Percentiles rank a stretch among this genome's conserved stretches.
These are phyloP conservation scores for Herpetomonas tarakana DNA, from an alignment of 208 protist species.

Conservation along the genomic window DNA sequence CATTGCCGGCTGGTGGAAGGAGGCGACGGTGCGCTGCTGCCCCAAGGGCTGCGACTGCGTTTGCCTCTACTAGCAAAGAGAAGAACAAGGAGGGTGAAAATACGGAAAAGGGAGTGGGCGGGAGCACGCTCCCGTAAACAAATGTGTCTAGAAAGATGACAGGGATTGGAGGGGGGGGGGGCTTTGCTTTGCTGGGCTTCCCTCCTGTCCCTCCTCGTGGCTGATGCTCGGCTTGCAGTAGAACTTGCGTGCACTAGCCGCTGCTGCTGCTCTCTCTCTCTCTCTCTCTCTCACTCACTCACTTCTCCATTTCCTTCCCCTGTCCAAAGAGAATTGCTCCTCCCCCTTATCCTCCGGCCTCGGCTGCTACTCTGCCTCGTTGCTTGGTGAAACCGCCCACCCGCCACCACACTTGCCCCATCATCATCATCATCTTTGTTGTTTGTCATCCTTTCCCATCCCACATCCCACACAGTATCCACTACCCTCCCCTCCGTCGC, in stretches of 20 bases:
- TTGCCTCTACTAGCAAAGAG: conserved; percentile 48
- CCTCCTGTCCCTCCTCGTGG: not conserved
- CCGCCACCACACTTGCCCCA: too few relatives aligned
- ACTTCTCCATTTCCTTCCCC: not conserved
- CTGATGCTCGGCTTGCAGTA: too few relatives aligned
- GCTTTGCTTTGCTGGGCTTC: too few relatives aligned
- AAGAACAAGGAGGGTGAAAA: conserved; percentile 6
- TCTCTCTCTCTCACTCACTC: conserved; percentile 14
- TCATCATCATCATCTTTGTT: too few relatives aligned
- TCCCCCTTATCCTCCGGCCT: too few relatives aligned
- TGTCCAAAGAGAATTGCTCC: conserved; percentile 4
- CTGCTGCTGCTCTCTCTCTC: not conserved
- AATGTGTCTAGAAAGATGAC: not conserved
- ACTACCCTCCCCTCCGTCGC: too few relatives aligned
- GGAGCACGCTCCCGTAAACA: not conserved
- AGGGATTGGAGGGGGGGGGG: too few relatives aligned
- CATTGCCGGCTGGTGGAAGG: conserved; percentile 70
- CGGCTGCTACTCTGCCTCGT: too few relatives aligned
- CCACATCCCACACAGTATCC: too few relatives aligned
- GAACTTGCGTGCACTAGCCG: too few relatives aligned
- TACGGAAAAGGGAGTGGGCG: not conserved
- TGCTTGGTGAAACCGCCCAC: too few relatives aligned
- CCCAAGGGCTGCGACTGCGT: conserved; percentile 70
- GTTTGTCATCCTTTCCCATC: too few relatives aligned
- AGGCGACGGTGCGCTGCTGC: conserved; percentile 49